Base-by-base conservation (phyloP, 371 early-diverging fungal genomes). In the Mortierella sp. region DNA sequence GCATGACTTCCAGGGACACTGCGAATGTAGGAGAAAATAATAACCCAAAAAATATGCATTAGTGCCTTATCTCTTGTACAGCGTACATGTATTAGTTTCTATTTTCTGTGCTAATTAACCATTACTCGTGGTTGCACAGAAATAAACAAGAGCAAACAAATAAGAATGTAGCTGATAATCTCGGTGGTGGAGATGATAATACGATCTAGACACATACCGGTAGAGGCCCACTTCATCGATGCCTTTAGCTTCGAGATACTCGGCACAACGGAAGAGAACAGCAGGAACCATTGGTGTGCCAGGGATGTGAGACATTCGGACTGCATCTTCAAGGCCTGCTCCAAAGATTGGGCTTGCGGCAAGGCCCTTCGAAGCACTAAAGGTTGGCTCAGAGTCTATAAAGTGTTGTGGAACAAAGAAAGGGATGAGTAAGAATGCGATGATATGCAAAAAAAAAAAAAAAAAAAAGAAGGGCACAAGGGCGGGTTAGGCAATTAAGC, bases 1-100 rank as follows among this genome's bases (percentile, higher is more conserved):
- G 79, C 79, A 70, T 79, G 79, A 43, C 74, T 74, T 64, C 79
- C 79, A 0, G 79, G 74, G 19, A 79, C 74, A 55, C 79, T 79
- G 69, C 41, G 50, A 28, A 63, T n/a, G 45, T 28, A 21, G 50
- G 3, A 13, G 40, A 24, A n/a, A 43, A 15, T 32, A 47, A 58
- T 28, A 19, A 59, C 3, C 24, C 24, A 53, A 21, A 53, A 53
- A 22, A 24, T 50, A 53, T 53, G 28, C 48, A 55, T 55, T 65
- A 50, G 48, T 19, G 19, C 15, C 38, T 52, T 52, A 48, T 64
- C 64, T 33, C 21, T 5, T 28, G 28, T 28, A 28, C 28, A 28
- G 28, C 28, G 16, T 28, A 24, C 43, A 21, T 36, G 33, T 33
- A 19, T 15, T 16, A 11, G 57, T 40, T 63, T 43, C 45, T 32